Evolutionary conservation across 2,329 filamentous ascomycete species (phyloP).

Genomic region (Massarina eburnea): DNA sequence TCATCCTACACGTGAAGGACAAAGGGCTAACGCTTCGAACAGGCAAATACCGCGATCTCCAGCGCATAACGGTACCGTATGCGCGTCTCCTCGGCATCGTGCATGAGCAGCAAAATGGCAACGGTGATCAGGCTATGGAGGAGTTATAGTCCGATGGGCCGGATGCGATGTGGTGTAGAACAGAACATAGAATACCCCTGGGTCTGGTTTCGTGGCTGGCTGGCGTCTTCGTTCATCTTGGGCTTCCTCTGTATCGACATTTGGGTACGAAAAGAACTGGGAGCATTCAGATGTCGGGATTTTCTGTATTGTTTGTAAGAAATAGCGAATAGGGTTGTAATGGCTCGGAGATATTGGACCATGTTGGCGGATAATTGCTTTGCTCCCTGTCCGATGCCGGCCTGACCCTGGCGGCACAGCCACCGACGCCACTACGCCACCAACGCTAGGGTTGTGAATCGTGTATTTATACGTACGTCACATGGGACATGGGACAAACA

Average conservation of each 20-base stretch:
- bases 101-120: slow-evolving; percentile 15
- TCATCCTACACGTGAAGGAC: neutral
- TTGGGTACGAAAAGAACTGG: neutral
- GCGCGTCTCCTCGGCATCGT: slow-evolving; percentile 59
- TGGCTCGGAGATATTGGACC: too few species aligned
- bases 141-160: slow-evolving; percentile 25
- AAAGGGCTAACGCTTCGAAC: neutral
- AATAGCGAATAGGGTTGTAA: neutral
- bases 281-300: too few species aligned
- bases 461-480: too few species aligned
- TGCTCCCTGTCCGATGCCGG: too few species aligned
- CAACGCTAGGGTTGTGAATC: too few species aligned
- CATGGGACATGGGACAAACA: too few species aligned
- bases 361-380: too few species aligned
- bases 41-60: slow-evolving; percentile 95
- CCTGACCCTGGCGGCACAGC: too few species aligned
- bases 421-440: too few species aligned
- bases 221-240: neutral
- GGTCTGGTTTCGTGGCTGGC: neutral
- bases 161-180: neutral
- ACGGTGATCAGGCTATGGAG: slow-evolving; percentile 38
- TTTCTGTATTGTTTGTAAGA: too few species aligned
- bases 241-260: neutral
- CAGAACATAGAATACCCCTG: neutral
- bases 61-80: slow-evolving; percentile 93